phyloP scores from a whole-genome alignment of 164 flowering plant genomes.

The Stephania yunnanensis region DNA sequence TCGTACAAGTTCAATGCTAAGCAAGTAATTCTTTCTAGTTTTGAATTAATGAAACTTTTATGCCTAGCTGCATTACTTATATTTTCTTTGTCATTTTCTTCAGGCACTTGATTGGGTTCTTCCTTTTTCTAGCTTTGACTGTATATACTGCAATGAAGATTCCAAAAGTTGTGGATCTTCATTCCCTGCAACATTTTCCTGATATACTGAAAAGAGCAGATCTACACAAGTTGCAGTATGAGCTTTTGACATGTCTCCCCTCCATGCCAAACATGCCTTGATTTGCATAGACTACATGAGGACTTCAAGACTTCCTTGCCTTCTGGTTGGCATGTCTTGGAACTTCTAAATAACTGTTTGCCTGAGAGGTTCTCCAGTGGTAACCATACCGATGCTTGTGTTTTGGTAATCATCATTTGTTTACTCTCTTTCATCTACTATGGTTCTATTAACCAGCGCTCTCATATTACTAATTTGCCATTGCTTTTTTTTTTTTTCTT shows the following conservation, averaged over 20 bases:
- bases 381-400: constrained; percentile 65
- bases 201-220: constrained; percentile 55
- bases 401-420: constrained; percentile 52
- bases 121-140: constrained; percentile 83
- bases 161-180: constrained; percentile 74
- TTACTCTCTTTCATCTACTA: constrained; percentile 7
- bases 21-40: background rate
- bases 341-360: constrained; percentile 67
- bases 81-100: constrained; percentile 9
- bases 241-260: constrained; percentile 67
- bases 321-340: constrained; percentile 59
- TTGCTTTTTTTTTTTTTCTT: no score
- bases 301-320: constrained; percentile 49
- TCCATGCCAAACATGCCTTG: constrained; percentile 65
- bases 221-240: constrained; percentile 58
- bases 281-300: constrained; percentile 48
- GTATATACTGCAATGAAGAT: constrained; percentile 82
- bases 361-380: constrained; percentile 62
- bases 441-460: background rate
- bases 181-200: constrained; percentile 53
- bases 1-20: no score
- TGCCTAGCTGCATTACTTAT: background rate
- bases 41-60: background rate
- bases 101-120: constrained; percentile 98
- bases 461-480: no score